Evolutionary conservation across 768 basidiomycete genomes (phyloP), one percentile per base, ranked within the genome.

Genomic region (Lactarius psammicola): DNA sequence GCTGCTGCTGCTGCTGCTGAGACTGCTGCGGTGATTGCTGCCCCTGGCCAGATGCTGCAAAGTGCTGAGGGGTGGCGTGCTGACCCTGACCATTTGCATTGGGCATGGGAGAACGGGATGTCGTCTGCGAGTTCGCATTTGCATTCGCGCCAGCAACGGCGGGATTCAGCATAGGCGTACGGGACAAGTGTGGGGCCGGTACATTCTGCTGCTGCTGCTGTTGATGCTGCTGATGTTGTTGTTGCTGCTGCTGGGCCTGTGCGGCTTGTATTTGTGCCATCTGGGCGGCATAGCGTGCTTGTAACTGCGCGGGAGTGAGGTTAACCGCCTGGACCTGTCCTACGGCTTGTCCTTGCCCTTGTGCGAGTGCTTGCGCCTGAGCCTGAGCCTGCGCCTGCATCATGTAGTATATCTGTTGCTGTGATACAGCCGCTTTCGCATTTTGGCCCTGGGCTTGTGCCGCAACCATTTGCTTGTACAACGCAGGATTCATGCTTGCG

Each of bases 161-260:
- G 26, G 36, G 55, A 44, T 56, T 61, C 15, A 65, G 61, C 63
- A 69, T 71, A 40, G 71, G 70, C 20, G 68, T 71, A 3, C 71
- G 72, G 4, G 69, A 56, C 26, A 71, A 64, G 13, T 68, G 62
- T 30, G 68, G 56, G 2, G 67, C 56, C 51, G 56, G 72, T 26
- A 53, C 72, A 73, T 33, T 69, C 64, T 46, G 75, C 70, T 33
- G 70, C 56, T 63, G 72, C 20, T 68, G 63, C n/a, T 73, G 78
- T n/a, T n/a, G n/a, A n/a, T n/a, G n/a, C n/a, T n/a, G n/a, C n/a
- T n/a, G n/a, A n/a, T n/a, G n/a, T n/a, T n/a, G n/a, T n/a, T n/a
- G n/a, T 36, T 70, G 68, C 23, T 69, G 74, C 59, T 72, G 64
- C n/a, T 70, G 65, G 13, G 64, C 71, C 36, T 69, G 71, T 54